Evolutionary conservation across 352 stramenopile species (phyloP).

Genomic region (Phytophthora pistaciae): DNA sequence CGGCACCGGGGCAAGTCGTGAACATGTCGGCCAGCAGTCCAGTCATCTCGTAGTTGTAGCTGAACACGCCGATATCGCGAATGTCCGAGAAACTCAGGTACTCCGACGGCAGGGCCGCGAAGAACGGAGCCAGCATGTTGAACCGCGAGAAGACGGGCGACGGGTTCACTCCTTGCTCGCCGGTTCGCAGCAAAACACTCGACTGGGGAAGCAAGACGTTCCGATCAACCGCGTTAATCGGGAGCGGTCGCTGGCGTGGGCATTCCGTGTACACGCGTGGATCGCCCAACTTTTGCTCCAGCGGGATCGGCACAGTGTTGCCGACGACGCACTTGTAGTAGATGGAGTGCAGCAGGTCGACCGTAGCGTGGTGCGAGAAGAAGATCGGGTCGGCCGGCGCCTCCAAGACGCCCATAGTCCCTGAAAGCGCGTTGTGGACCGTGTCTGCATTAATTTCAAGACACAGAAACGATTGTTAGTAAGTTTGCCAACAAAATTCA

Average conservation of each 20-base stretch:
- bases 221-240: slow-evolving; percentile 41
- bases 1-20: slow-evolving; percentile 69
- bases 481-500: background rate
- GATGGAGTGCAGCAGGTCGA: slow-evolving; percentile 88
- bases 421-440: slow-evolving; percentile 77
- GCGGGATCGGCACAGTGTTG: slow-evolving; percentile 58
- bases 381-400: slow-evolving; percentile 88
- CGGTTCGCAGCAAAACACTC: slow-evolving; percentile 57
- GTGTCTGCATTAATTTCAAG: slow-evolving; percentile 59
- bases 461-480: slow-evolving; percentile 16
- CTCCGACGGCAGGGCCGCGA: slow-evolving; percentile 59
- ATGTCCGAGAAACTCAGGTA: slow-evolving; percentile 82
- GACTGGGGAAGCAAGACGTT: slow-evolving; percentile 74
- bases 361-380: slow-evolving; percentile 86
- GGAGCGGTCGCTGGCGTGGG: slow-evolving; percentile 47
- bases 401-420: slow-evolving; percentile 78
- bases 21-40: slow-evolving; percentile 79
- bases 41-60: slow-evolving; percentile 90
- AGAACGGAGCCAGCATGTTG: slow-evolving; percentile 68
- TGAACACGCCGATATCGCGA: slow-evolving; percentile 75
- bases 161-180: slow-evolving; percentile 46
- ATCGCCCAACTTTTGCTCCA: slow-evolving; percentile 68
- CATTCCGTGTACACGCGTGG: slow-evolving; percentile 73
- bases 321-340: slow-evolving; percentile 86
- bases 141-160: slow-evolving; percentile 62